Evolutionary conservation across 129 eudicot species (phyloP), one percentile per base, ranked within the genome.

Genomic region (Lactuca saligna): DNA sequence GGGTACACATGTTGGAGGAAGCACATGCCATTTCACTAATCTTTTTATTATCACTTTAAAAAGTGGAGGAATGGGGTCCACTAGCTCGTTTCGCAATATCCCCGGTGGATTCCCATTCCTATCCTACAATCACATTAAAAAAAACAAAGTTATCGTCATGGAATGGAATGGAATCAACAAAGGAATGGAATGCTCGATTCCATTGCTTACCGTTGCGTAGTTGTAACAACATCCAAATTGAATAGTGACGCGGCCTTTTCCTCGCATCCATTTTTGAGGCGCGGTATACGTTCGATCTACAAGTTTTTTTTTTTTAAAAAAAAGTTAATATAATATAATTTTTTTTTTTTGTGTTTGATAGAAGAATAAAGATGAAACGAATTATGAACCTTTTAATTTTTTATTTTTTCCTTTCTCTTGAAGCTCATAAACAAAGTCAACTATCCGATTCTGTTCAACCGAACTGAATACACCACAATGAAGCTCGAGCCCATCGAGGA

Each of bases 151-250:
- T 68, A 33, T 65, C n/a, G 39, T 9, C 17, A 4, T 31, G 46
- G 16, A 14, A 44, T 25, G 29, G 29, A 25, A 25, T 25, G 29
- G 29, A 25, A 25, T 25, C 29, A 25, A 25, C 2, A 1, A 33
- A 17, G 44, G 34, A 16, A 70, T 25, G 3, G 59, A 12, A 25
- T 25, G 59, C 69, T 25, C 29, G 29, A 25, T 25, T 25, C 29
- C 29, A 25, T 25, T 25, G 65, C 91, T 90, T 83, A 94, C 99
- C 3, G 81, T 73, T 54, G 99, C 93, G 69, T 94, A 94, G 70
- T 87, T 94, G 87, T 94, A 94, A 72, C 99, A 94, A 75, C 99
- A 94, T 65, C 99, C 99, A 78, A 94, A 90, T 31, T 94, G 99
- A 69, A 94, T 85, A 65, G 99, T 94, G 46, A 88, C 87, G 5